A percentile compares a stretch with the other conserved stretches of the same genome.
phyloP scores from a whole-genome alignment of 805 yeast genomes.

The Kuraishia molischiana region DNA sequence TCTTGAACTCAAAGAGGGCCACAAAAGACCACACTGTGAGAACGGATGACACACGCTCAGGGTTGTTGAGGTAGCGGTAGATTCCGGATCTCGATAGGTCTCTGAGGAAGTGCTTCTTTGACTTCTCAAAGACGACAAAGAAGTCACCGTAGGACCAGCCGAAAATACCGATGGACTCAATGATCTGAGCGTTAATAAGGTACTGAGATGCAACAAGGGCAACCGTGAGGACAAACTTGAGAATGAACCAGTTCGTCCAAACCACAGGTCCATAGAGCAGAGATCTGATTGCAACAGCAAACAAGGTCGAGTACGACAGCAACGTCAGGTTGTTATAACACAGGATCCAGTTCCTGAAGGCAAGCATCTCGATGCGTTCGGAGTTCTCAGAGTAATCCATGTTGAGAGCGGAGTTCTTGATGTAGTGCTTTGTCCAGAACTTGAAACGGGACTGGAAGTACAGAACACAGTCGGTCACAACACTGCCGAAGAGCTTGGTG shows the following conservation, averaged over 20 bases:
- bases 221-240: constrained; percentile 50
- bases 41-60: constrained; percentile 70
- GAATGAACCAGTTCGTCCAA: constrained; percentile 31
- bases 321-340: constrained; percentile 27
- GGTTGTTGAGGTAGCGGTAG: constrained; percentile 73
- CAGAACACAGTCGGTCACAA: constrained; percentile 40
- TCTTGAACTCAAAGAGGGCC: constrained; percentile 45
- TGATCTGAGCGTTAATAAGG: constrained; percentile 62
- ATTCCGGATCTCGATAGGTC: constrained; percentile 66
- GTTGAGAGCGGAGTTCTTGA: constrained; percentile 50
- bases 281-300: constrained; percentile 7
- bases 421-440: constrained; percentile 53
- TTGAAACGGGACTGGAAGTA: constrained; percentile 50
- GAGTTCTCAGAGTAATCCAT: constrained; percentile 16
- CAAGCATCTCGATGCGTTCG: constrained; percentile 13
- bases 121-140: constrained; percentile 41
- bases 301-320: constrained; percentile 7
- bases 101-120: constrained; percentile 16
- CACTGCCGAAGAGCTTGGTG: constrained; percentile 38
- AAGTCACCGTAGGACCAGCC: constrained; percentile 93
- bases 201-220: constrained; percentile 48
- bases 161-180: constrained; percentile 65
- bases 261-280: constrained; percentile 7
- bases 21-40: constrained; percentile 73
- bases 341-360: constrained; percentile 67